A percentile compares a stretch with the other conserved stretches of the same genome.
These are phyloP conservation scores for Ustilago xerochloae DNA, from an alignment of 1,284 basidiomycete genomes.

Conservation along the genomic window DNA sequence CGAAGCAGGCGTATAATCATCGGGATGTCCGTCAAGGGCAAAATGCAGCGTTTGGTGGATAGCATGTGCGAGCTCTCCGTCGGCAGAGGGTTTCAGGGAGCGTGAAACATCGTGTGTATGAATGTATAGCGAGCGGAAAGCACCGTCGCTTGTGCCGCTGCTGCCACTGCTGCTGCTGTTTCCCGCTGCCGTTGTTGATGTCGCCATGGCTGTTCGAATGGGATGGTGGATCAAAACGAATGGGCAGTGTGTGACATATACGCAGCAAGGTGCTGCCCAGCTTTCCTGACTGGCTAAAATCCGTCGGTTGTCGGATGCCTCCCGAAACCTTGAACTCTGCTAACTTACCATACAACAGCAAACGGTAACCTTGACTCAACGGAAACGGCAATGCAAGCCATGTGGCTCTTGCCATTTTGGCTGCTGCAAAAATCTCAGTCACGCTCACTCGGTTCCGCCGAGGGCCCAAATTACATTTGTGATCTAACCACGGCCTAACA, in stretches of 20 bases:
- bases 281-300: not conserved
- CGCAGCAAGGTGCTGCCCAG: not conserved
- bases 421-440: not conserved
- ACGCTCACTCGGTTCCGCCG: constrained; percentile 18
- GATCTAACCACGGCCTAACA: not conserved
- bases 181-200: not conserved
- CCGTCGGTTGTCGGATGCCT: not conserved
- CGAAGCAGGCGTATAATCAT: constrained; percentile 45
- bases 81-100: constrained; percentile 55
- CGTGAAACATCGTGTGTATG: constrained; percentile 61
- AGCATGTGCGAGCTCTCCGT: constrained; percentile 60
- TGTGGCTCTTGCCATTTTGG: no score
- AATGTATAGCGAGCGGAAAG: constrained; percentile 49
- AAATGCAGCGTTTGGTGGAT: constrained; percentile 64
- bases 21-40: constrained; percentile 58
- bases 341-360: not conserved
- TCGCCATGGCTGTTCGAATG: not conserved
- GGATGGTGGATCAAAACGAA: not conserved
- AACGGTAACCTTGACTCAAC: not conserved
- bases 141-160: not conserved
- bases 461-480: not conserved
- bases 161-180: constrained; percentile 1
- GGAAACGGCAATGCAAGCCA: constrained; percentile 28
- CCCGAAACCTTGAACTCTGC: not conserved
- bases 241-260: no score